These are phyloP conservation scores for Arachnopeziza araneosa DNA, from an alignment of 2,329 filamentous ascomycete species.

Conservation along the genomic window DNA sequence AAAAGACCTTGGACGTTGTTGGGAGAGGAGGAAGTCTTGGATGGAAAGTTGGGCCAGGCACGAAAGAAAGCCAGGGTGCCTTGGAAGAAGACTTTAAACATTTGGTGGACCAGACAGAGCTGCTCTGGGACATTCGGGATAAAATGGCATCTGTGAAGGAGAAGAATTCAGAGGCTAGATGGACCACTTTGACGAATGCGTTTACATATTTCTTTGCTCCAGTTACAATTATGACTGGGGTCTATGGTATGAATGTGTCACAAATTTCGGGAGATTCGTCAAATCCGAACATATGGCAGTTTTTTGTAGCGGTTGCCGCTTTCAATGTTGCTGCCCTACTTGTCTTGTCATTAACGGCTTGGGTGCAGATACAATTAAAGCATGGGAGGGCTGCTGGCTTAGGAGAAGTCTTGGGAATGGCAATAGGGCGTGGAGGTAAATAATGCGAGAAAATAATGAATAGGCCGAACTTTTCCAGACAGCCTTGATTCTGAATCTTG, in stretches of 20 bases:
- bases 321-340: slow-evolving; percentile 18
- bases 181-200: slow-evolving; percentile 22
- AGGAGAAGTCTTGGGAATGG: slow-evolving; percentile 19
- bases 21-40: slow-evolving; percentile 21
- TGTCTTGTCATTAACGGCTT: slow-evolving; percentile 10
- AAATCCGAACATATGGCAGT: slow-evolving; percentile 27
- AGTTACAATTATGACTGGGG: slow-evolving; percentile 23
- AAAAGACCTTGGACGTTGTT: slow-evolving; percentile 19
- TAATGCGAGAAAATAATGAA: neutral
- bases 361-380: slow-evolving; percentile 13
- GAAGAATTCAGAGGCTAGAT: slow-evolving; percentile 19
- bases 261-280: slow-evolving; percentile 20
- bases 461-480: too few species aligned
- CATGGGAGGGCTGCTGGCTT: slow-evolving; percentile 11
- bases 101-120: slow-evolving; percentile 24
- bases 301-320: slow-evolving; percentile 22
- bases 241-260: slow-evolving; percentile 29
- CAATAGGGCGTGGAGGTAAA: slow-evolving; percentile 11
- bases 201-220: slow-evolving; percentile 28
- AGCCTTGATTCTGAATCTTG: too few species aligned
- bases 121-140: slow-evolving; percentile 23
- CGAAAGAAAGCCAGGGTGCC: slow-evolving; percentile 6
- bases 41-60: slow-evolving; percentile 13
- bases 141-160: slow-evolving; percentile 21
- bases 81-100: slow-evolving; percentile 27